Percentiles rank a stretch among this genome's conserved stretches.
Conservation (phyloP, 1,284 basidiomycete genomes). For the Cryptococcus deneoformans region DNA sequence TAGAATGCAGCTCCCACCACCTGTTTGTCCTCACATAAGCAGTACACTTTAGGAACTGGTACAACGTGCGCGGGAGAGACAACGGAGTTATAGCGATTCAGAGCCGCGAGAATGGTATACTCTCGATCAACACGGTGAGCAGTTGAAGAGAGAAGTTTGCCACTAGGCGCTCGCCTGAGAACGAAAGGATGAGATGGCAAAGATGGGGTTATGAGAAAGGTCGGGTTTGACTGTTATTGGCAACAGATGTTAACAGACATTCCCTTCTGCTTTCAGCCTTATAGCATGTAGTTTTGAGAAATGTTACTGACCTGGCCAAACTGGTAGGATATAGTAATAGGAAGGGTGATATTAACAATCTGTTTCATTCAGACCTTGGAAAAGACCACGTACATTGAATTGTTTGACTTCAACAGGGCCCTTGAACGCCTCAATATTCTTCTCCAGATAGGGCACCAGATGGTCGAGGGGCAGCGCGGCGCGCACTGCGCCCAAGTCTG, state of each 20-base stretch:
- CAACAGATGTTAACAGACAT: not conserved
- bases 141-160: conserved; percentile 76
- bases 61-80: conserved; percentile 48
- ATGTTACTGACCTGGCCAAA: conserved; percentile 63
- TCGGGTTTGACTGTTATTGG: conserved; percentile 78
- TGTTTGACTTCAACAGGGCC: conserved; percentile 80
- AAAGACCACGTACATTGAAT: conserved; percentile 67
- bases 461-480: conserved; percentile 64
- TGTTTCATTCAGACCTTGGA: not conserved
- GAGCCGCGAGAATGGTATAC: conserved; percentile 71
- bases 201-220: conserved; percentile 58
- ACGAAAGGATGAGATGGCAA: conserved; percentile 53
- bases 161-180: conserved; percentile 90
- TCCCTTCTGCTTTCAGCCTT: not conserved
- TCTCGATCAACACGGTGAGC: conserved; percentile 95
- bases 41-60: conserved; percentile 81
- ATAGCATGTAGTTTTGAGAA: no score
- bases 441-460: conserved; percentile 66
- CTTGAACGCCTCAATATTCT: conserved; percentile 59
- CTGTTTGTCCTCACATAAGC: conserved; percentile 71
- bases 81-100: conserved; percentile 66
- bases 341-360: not conserved
- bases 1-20: conserved; percentile 91
- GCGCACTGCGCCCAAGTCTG: conserved; percentile 52
- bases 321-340: conserved; percentile 46